Evolutionary conservation across 1,284 basidiomycete genomes (phyloP).

Genomic region (Ustilago shanxiensis): DNA sequence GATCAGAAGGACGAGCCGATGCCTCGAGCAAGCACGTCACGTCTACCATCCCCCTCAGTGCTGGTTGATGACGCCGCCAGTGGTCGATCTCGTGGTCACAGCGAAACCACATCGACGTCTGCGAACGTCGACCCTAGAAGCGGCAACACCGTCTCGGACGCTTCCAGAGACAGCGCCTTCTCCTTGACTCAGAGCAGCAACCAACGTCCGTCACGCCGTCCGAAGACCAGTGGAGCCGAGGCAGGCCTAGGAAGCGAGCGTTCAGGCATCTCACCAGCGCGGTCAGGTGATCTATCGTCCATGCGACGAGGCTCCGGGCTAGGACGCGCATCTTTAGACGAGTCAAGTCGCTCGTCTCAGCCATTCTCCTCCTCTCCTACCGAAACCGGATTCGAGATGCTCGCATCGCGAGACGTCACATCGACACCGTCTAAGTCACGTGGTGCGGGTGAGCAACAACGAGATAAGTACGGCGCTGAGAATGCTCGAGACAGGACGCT

Average conservation of each 20-base stretch:
- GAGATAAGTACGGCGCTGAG: not conserved
- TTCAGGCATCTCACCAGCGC: not conserved
- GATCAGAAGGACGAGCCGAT: slow-evolving; percentile 19
- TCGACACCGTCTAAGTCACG: slow-evolving; percentile 12
- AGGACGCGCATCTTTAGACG: slow-evolving; percentile 40
- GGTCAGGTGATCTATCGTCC: not conserved
- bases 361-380: slow-evolving; percentile 21
- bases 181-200: slow-evolving; percentile 21
- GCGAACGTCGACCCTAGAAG: not conserved
- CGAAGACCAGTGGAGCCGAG: slow-evolving; percentile 36
- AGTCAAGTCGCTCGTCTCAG: slow-evolving; percentile 17
- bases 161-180: slow-evolving; percentile 4
- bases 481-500: not conserved
- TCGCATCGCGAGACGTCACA: slow-evolving; percentile 13
- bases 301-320: slow-evolving; percentile 6
- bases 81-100: slow-evolving; percentile 1
- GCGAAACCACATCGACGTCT: not conserved
- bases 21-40: slow-evolving; percentile 40
- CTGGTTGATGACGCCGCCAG: not conserved
- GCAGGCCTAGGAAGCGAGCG: slow-evolving; percentile 24
- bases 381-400: slow-evolving; percentile 23
- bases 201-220: slow-evolving; percentile 30
- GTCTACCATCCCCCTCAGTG: slow-evolving; percentile 20
- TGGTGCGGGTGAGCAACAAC: slow-evolving; percentile 12
- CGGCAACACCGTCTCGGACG: not conserved